Conservation (phyloP, 148 eudicot genomes). For the Fallopia convolvulus region DNA sequence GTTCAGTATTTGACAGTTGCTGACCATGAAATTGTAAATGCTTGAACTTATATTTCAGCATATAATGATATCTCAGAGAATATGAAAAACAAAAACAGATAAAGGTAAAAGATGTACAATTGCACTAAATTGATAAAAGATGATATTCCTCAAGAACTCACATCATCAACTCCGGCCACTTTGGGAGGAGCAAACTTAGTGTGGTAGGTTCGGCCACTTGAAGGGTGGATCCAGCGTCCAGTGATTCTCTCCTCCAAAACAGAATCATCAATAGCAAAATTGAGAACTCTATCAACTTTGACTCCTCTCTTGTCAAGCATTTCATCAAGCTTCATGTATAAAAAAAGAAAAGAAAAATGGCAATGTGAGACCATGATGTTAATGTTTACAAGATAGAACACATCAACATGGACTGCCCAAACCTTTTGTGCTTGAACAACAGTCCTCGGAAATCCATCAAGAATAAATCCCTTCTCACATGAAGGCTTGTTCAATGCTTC, state of each 20-base stretch:
- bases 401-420: constrained; percentile 6
- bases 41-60: background rate
- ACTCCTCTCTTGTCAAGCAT: constrained; percentile 81
- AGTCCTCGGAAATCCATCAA: constrained; percentile 97
- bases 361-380: background rate
- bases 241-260: constrained; percentile 95
- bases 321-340: constrained; percentile 64
- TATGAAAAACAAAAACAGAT: background rate
- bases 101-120: background rate
- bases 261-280: constrained; percentile 88
- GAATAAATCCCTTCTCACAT: constrained; percentile 89
- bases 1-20: background rate
- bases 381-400: background rate
- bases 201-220: constrained; percentile 93
- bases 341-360: background rate
- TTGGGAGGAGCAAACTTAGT: constrained; percentile 93
- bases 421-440: constrained; percentile 89
- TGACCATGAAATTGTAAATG: background rate
- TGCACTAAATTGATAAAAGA: background rate
- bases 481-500: constrained; percentile 92
- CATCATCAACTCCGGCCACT: constrained; percentile 80
- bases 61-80: background rate
- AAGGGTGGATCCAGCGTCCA: constrained; percentile 91
- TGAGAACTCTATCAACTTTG: constrained; percentile 80
- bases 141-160: constrained; percentile 26